phyloP scores from a whole-genome alignment of 1,139 yeast species.

The Debaryomycetaceae sp. region DNA sequence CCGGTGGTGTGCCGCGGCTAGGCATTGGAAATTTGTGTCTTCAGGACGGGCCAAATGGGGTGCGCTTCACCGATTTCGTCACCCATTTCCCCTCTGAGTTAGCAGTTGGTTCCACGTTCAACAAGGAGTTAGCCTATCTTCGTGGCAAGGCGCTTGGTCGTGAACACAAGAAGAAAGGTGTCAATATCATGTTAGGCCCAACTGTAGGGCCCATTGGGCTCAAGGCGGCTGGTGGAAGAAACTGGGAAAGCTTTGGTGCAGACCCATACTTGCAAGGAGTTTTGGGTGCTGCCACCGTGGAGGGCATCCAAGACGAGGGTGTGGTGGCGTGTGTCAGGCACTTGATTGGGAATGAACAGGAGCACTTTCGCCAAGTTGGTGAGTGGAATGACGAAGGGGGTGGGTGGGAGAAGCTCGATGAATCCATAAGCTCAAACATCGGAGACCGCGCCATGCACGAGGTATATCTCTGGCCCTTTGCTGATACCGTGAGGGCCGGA shows the following conservation, averaged over 20 bases:
- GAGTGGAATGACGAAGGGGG: conserved; percentile 47
- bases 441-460: conserved; percentile 65
- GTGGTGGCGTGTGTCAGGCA: conserved; percentile 54
- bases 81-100: conserved; percentile 58
- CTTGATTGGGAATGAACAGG: conserved; percentile 61
- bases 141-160: conserved; percentile 57
- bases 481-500: conserved; percentile 58
- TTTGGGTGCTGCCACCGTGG: conserved; percentile 49
- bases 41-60: conserved; percentile 66
- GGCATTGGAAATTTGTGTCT: conserved; percentile 56
- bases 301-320: conserved; percentile 57
- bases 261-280: conserved; percentile 63
- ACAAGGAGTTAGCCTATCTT: conserved; percentile 45
- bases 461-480: conserved; percentile 63
- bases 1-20: conserved; percentile 55
- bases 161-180: conserved; percentile 54
- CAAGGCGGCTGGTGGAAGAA: conserved; percentile 61
- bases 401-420: conserved; percentile 38
- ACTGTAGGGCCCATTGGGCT: conserved; percentile 61
- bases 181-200: conserved; percentile 61
- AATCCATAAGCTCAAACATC: conserved; percentile 46
- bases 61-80: conserved; percentile 53
- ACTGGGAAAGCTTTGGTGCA: conserved; percentile 64
- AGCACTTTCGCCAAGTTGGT: conserved; percentile 55
- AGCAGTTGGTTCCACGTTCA: conserved; percentile 58